Conservation (phyloP, 179 eudicot species). For the Pouteria campechiana region DNA sequence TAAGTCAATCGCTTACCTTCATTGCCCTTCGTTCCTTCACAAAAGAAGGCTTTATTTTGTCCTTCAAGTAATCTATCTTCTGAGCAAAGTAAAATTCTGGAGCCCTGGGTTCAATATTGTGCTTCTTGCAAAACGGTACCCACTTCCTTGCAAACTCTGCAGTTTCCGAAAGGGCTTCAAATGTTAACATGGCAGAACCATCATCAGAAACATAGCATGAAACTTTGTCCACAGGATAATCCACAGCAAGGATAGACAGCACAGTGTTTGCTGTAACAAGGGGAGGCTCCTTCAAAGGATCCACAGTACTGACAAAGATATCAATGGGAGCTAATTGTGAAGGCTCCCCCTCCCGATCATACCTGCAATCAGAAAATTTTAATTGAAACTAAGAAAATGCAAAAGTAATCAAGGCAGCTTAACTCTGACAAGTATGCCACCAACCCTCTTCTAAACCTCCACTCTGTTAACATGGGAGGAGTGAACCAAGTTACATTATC, state of each 20-base stretch:
- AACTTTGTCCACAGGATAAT: constrained; percentile 79
- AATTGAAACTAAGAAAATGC: background rate
- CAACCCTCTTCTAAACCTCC: no score
- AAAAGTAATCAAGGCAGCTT: background rate
- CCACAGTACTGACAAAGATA: constrained; percentile 80
- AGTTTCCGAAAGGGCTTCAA: constrained; percentile 78
- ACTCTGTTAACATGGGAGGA: no score
- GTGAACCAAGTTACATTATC: no score
- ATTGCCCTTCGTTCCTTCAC: constrained; percentile 81
- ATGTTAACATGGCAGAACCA: constrained; percentile 86
- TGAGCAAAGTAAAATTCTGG: constrained; percentile 77
- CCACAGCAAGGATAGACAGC: constrained; percentile 75
- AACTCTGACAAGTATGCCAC: background rate
- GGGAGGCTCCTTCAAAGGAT: constrained; percentile 81
- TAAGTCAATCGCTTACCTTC: constrained; percentile 34
- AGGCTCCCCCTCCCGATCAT: constrained; percentile 82
- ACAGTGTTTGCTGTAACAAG: constrained; percentile 77
- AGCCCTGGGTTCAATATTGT: constrained; percentile 78
- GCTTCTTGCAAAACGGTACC: constrained; percentile 86
- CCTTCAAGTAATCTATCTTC: constrained; percentile 73
- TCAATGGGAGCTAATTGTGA: constrained; percentile 79
- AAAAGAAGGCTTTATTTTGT: constrained; percentile 78
- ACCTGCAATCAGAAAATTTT: constrained; percentile 20
- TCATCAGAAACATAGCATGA: constrained; percentile 90
- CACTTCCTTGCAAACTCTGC: constrained; percentile 81